Percentiles rank a stretch among this genome's conserved stretches.
Conservation (phyloP, 1,139 yeast species). For the Casaregolazyma lundiana region DNA sequence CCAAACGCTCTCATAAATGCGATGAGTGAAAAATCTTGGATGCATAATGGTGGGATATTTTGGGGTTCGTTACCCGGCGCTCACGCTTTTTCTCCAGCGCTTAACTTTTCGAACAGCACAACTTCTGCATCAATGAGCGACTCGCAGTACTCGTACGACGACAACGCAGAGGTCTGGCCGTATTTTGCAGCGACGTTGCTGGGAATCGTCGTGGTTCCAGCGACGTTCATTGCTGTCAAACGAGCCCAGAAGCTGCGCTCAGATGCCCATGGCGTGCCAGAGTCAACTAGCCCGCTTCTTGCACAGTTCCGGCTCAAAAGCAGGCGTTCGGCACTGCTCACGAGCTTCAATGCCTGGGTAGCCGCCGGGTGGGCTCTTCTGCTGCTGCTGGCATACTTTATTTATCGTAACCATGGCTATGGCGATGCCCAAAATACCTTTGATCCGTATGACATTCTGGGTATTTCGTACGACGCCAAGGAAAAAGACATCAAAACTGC, state of each 20-base stretch:
- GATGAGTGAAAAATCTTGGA: background rate
- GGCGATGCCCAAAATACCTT: constrained; percentile 51
- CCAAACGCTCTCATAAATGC: constrained; percentile 1
- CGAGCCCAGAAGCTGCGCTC: constrained; percentile 12
- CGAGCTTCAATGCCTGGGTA: constrained; percentile 41
- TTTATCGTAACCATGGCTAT: constrained; percentile 43
- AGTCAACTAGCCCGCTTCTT: constrained; percentile 33
- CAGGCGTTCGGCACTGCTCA: constrained; percentile 22
- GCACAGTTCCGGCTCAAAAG: constrained; percentile 40
- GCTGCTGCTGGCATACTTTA: constrained; percentile 43
- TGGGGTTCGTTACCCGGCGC: background rate
- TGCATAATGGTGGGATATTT: background rate
- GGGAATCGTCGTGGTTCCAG: constrained; percentile 62
- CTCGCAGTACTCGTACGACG: constrained; percentile 64
- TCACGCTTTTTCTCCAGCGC: background rate
- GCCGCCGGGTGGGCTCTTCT: constrained; percentile 67
- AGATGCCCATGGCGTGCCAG: constrained; percentile 25
- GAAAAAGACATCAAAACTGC: constrained; percentile 77
- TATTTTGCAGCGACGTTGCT: constrained; percentile 77
- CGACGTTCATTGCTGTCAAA: constrained; percentile 46
- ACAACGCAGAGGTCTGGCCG: constrained; percentile 93
- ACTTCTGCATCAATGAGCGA: constrained; percentile 31
- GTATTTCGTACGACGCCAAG: constrained; percentile 61
- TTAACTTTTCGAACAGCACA: background rate
- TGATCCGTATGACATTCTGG: constrained; percentile 89